Evolutionary conservation across 305 asterid genomes (phyloP), one percentile per base, ranked within the genome.

Genomic region (Nicotiana rustica): DNA sequence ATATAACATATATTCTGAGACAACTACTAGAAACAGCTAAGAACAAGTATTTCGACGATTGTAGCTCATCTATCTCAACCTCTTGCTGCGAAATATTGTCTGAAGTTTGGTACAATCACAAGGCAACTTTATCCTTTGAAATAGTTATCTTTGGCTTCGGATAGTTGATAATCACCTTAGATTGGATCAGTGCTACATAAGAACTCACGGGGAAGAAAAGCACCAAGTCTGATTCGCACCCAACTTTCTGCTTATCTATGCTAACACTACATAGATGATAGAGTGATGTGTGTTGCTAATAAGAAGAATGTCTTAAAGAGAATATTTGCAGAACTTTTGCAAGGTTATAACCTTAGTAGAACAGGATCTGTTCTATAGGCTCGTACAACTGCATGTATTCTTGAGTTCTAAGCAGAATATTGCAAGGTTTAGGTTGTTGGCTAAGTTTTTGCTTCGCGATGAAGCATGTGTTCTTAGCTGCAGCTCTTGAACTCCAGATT

Each of bases 91-190:
- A 81, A 65, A 75, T 79, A 68, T 78, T 68, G 71, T 86, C 33
- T 69, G 85, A 77, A 84, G 47, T 56, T 36, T 14, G 66, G 36
- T 3, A 47, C 82, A 71, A 31, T 47, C 56, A 41, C 49, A 83
- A 77, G 65, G 85, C 82, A 84, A 33, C 82, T 31, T 70, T 79
- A 82, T 66, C 57, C 67, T 52, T 67, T 62, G 71, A 68, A 18
- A 77, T 60, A 33, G 68, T 78, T 86, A 92, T 89, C 98, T 89
- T 73, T 92, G 92, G 80, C 29, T 76, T 76, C 31, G 25, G 80
- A 76, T 52, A 76, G 29, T 25, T 29, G 31, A 61, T 61, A 60
- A 60, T 55, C n/a, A 55, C 18, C 60, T 55, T 14, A 14, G 60
- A 15, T 55, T 55, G 60, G 60, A 55, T 55, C 60, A 12, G 17